Conservation (phyloP, 768 basidiomycete species). For the Trichaptum fuscoviolaceum region DNA sequence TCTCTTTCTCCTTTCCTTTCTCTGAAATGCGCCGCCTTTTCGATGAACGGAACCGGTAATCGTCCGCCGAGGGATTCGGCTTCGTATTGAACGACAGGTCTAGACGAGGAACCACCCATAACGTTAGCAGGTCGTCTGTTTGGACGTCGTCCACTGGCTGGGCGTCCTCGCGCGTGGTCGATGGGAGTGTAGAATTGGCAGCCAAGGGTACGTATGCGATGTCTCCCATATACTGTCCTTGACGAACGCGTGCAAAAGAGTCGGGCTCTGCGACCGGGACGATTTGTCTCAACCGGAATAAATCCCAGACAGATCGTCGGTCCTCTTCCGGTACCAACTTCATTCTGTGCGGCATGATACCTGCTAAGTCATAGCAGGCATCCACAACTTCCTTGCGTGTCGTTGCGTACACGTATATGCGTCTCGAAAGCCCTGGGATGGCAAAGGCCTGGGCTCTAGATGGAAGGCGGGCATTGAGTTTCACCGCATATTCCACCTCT, state of each 20-base stretch:
- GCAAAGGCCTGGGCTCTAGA: neutral
- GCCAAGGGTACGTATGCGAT: neutral
- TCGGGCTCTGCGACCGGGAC: too few species aligned
- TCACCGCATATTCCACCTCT: neutral
- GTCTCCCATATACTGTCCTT: neutral
- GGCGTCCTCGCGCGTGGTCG: neutral
- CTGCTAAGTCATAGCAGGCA: neutral
- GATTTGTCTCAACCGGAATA: neutral
- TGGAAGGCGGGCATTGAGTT: neutral
- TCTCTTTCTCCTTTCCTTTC: too few species aligned
- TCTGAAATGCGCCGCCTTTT: neutral
- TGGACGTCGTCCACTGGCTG: neutral
- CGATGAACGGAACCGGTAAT: neutral
- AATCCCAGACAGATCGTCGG: neutral
- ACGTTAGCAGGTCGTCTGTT: neutral
- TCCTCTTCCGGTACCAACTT: neutral
- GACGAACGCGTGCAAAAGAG: neutral
- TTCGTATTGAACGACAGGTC: neutral
- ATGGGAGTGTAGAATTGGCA: neutral
- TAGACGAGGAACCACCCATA: neutral
- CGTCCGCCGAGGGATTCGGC: neutral
- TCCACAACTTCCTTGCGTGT: neutral
- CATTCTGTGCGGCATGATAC: neutral
- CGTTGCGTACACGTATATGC: neutral
- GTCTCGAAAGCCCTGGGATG: neutral